phyloP scores from a whole-genome alignment of 2,329 filamentous ascomycete genomes.

The Dactylellina cionopaga region DNA sequence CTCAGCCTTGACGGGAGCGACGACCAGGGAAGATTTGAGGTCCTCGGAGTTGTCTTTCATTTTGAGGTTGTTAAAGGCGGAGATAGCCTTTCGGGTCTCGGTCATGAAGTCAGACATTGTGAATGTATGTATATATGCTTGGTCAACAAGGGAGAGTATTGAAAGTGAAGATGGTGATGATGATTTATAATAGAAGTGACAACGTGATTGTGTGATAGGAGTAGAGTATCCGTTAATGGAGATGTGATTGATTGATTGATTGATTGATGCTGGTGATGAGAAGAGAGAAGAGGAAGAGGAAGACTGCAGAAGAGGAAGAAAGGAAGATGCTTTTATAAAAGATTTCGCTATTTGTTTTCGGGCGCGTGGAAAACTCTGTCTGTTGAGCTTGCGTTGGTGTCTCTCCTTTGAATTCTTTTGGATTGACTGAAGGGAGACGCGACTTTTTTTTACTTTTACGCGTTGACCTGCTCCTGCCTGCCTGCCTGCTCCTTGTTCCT shows the following conservation, averaged over 20 bases:
- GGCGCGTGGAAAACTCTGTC: constrained; percentile 29
- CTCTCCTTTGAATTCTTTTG: background rate
- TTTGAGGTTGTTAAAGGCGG: constrained; percentile 86
- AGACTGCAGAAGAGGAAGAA: background rate
- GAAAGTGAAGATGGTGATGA: background rate
- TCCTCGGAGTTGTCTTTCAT: constrained; percentile 85
- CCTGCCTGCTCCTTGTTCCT: too few species aligned
- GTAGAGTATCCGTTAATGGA: constrained; percentile 32
- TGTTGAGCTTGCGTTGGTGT: constrained; percentile 4
- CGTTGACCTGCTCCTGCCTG: too few species aligned
- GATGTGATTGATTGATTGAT: constrained; percentile 30
- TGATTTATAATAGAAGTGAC: background rate
- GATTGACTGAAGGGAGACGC: background rate
- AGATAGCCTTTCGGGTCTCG: constrained; percentile 73
- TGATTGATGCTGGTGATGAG: constrained; percentile 14
- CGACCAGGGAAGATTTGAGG: constrained; percentile 67
- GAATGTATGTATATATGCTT: constrained; percentile 13
- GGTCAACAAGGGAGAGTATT: constrained; percentile 31
- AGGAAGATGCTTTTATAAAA: constrained; percentile 43
- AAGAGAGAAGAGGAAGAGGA: background rate
- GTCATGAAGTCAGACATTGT: constrained; percentile 45
- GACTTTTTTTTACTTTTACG: background rate
- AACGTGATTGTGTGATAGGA: constrained; percentile 4
- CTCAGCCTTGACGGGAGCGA: constrained; percentile 70
- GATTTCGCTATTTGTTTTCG: constrained; percentile 38